Conservation (phyloP, 371 early-diverging fungal species). For the Rhizomucor miehei region DNA sequence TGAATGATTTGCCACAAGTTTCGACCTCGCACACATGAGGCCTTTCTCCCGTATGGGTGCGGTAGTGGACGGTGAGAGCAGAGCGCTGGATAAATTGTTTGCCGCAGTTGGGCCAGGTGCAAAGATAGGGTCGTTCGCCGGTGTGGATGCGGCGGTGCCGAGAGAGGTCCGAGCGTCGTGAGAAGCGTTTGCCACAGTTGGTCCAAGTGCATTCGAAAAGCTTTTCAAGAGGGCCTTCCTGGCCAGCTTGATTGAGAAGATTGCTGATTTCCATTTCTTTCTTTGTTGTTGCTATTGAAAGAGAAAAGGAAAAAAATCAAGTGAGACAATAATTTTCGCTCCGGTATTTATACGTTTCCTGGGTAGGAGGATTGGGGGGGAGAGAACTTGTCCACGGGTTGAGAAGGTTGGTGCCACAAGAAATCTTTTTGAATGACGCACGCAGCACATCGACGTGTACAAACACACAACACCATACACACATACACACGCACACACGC, state of each 20-base stretch:
- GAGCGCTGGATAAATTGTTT: constrained; percentile 78
- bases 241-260: constrained; percentile 33
- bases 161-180: constrained; percentile 77
- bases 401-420: constrained; percentile 16
- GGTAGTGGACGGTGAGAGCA: constrained; percentile 71
- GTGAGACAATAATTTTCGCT: constrained; percentile 10
- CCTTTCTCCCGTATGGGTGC: constrained; percentile 76
- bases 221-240: constrained; percentile 20
- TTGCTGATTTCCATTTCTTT: constrained; percentile 43
- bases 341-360: constrained; percentile 13
- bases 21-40: constrained; percentile 69
- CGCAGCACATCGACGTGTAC: background rate
- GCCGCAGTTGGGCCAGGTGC: constrained; percentile 58
- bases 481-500: background rate
- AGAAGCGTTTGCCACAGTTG: constrained; percentile 70
- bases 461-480: constrained; percentile 6
- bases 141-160: constrained; percentile 75
- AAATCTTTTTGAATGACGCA: constrained; percentile 5
- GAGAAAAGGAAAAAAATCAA: constrained; percentile 13
- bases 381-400: constrained; percentile 7
- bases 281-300: background rate
- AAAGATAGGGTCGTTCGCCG: constrained; percentile 66
- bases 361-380: constrained; percentile 1
- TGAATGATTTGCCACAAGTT: constrained; percentile 57
- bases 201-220: constrained; percentile 64